Evolutionary conservation across 2,329 filamentous ascomycete genomes (phyloP).

Genomic region (Lasiodiplodia hormozganensis): DNA sequence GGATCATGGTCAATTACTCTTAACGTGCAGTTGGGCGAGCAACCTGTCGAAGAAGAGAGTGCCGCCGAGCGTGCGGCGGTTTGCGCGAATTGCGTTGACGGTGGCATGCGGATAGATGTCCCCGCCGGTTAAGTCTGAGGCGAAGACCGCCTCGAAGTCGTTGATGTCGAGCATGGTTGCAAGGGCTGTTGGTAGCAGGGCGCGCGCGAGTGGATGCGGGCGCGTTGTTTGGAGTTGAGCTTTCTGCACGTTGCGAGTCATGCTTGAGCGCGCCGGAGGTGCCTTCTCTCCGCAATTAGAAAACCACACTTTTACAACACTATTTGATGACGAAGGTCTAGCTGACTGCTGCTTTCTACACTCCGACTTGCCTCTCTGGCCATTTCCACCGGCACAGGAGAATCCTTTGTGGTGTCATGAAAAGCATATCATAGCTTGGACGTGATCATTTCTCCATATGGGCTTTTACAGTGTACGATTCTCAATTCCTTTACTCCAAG

Average conservation of each 20-base stretch:
- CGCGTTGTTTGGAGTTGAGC: conserved; percentile 25
- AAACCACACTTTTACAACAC: neutral
- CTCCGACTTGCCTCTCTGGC: neutral
- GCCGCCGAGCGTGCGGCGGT: conserved; percentile 72
- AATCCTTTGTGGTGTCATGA: neutral
- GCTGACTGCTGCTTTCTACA: neutral
- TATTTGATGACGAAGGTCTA: neutral
- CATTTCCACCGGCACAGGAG: neutral
- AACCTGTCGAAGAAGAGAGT: conserved; percentile 82
- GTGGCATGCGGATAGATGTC: conserved; percentile 51
- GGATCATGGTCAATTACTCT: conserved; percentile 58
- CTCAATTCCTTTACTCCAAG: neutral
- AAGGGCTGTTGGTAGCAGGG: neutral
- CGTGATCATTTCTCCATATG: neutral
- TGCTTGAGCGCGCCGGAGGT: conserved; percentile 9
- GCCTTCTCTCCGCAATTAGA: neutral
- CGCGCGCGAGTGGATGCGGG: conserved; percentile 33
- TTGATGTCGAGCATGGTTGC: conserved; percentile 67
- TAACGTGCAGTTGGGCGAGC: conserved; percentile 72
- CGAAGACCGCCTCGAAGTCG: conserved; percentile 73
- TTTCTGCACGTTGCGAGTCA: conserved; percentile 27
- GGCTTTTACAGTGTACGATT: neutral
- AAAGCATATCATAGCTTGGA: neutral
- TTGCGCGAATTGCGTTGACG: conserved; percentile 68
- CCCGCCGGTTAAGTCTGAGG: conserved; percentile 13